Evolutionary conservation across 352 stramenopile genomes (phyloP), one percentile per base, ranked within the genome.

Genomic region (Chrysophaeum taylorii): DNA sequence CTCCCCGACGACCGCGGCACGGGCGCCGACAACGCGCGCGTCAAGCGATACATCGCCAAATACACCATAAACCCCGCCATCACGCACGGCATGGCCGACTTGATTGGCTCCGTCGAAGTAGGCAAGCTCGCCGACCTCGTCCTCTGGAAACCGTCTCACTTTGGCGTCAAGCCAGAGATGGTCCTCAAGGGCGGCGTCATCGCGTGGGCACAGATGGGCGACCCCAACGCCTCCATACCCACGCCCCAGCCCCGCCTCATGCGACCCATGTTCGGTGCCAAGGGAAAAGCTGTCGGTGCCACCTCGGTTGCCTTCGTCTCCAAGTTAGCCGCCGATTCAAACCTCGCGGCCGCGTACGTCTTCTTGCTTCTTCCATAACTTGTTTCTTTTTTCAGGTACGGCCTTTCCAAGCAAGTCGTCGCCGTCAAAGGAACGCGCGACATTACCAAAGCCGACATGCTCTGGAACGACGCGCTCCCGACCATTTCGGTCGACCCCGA

Each of bases 21-120:
- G 7, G 74, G 80, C 76, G 71, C 87, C 66, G 93, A 98, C 78
- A 98, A 98, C 76, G 91, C 95, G 69, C 87, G 93, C 39, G 91
- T 96, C 16, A 88, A 91, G 50, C 85, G 93, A 15, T 98, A 97
- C 81, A 75, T 98, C 54, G 89, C 93, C 37, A 98, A 98, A 77
- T 98, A 98, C 82, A 98, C 93, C 53, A 96, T 97, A 77, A 98
- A 98, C 75, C 92, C 93, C 23, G 90, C 90, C 38, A 93, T 98
- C 68, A 89, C 92, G 0, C 93, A 98, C 78, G 93, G 93, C 7
- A 96, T 98, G 88, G 84, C 82, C n/a, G 85, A 97, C 76, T 64
- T 95, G 61, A 93, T 98, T 62, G 93, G 93, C 12, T 96, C 87
- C 7, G 78, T 97, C 29, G 92, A 98, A 80, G 73, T 82, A 36